A percentile compares a stretch with the other conserved stretches of the same genome.
These are phyloP conservation scores for Limnomonas spitsbergensis DNA, from an alignment of 139 green algal species.

Conservation along the genomic window DNA sequence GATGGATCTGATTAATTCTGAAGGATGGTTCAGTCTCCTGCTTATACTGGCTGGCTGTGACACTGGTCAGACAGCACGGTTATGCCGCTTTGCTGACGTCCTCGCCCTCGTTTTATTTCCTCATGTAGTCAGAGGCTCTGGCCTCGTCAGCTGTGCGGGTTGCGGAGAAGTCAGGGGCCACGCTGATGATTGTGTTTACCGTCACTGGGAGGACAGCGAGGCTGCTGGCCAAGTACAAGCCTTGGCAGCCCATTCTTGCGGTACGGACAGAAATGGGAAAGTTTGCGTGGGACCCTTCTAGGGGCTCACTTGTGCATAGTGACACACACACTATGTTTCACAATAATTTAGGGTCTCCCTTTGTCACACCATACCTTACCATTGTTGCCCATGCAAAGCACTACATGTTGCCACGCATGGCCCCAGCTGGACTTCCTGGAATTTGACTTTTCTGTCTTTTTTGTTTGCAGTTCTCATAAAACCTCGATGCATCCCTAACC, in stretches of 20 bases:
- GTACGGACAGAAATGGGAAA: not conserved
- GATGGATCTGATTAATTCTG: too few relatives aligned
- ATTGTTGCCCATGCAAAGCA: too few relatives aligned
- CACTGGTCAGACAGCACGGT: too few relatives aligned
- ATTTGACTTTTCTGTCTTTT: not conserved
- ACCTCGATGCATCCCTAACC: too few relatives aligned
- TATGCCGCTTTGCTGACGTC: too few relatives aligned
- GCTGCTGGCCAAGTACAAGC: slow-evolving; percentile 62
- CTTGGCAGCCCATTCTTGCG: slow-evolving; percentile 19
- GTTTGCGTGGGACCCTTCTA: not conserved
- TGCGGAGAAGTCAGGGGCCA: slow-evolving; percentile 79
- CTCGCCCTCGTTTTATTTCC: not conserved
- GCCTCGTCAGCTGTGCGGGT: slow-evolving; percentile 77
- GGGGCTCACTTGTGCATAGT: not conserved
- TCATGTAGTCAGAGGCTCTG: slow-evolving; percentile 68
- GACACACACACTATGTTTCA: too few relatives aligned
- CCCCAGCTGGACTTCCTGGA: not conserved
- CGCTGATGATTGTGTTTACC: slow-evolving; percentile 79
- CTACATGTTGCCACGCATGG: too few relatives aligned
- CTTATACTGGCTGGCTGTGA: too few relatives aligned
- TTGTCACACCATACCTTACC: too few relatives aligned
- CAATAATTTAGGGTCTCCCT: too few relatives aligned
- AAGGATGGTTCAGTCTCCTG: too few relatives aligned
- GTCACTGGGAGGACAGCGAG: slow-evolving; percentile 57
- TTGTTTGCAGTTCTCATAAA: too few relatives aligned